Base-by-base conservation (phyloP, 2,329 filamentous ascomycete genomes). In the Beauveria varroae region DNA sequence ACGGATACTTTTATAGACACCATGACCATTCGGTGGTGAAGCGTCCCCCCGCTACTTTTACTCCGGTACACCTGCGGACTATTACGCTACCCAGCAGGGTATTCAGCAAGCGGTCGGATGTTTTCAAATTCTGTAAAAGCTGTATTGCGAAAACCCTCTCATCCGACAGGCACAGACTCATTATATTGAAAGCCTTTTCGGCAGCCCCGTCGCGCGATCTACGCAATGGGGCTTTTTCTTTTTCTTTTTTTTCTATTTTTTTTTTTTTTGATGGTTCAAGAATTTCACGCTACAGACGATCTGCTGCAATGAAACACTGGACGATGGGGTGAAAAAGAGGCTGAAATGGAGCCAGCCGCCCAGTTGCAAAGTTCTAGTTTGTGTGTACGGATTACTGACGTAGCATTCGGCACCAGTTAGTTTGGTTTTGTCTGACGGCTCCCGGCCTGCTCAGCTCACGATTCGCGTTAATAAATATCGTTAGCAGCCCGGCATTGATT, bases 291-390 rank as follows among this genome's bases (percentile, higher is more conserved):
- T 52, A 59, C 47, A 59, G 47, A 44, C 40, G 49, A 60, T 60
- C 57, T 53, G 20, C 47, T 60, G 57, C 57, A 60, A 46, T 60
- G 49, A 60, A 60, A 60, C 57, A 60, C 57, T 60, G n/a, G 57
- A 60, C 49, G 47, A 57, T 24, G 56, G 44, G 56, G 46, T 22
- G 20, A 30, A 18, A 3, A 59, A 37, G 22, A 59, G n/a, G 57
- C 44, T 41, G 44, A 41, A 30, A 37, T 51, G 46, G 46, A 58
- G 44, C 44, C 44, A 51, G 44, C 44, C 22, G 8, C 30, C 28
- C 26, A 50, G 14, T 40, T 41, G 34, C 30, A 34, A 34, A 30
- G 8, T 24, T 24, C 5, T 24, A 24, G 24, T 24, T 24, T 3
- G 24, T 24, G 24, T 24, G 24, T 24, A 24, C 24, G 24, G 5